These are phyloP conservation scores for Blastobotrys elegans DNA, from an alignment of 1,139 yeast species.

Conservation along the genomic window DNA sequence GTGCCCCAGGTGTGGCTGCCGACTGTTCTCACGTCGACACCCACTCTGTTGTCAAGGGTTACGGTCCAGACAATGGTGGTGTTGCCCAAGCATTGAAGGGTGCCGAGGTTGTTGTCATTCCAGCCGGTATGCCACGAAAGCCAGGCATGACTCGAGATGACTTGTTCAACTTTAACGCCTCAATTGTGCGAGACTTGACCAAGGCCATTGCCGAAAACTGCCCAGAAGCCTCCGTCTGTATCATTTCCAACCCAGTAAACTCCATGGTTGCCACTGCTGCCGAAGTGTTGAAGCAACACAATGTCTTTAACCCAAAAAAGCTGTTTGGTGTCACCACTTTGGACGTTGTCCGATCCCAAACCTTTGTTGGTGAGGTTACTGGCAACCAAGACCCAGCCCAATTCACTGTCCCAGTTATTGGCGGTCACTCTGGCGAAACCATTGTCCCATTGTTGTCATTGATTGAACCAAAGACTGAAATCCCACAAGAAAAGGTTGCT, in stretches of 20 bases:
- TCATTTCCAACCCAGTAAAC: conserved; percentile 94
- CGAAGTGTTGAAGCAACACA: conserved; percentile 71
- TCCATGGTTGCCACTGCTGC: conserved; percentile 93
- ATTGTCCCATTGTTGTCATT: conserved; percentile 85
- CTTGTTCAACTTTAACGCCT: conserved; percentile 87
- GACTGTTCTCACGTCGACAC: conserved; percentile 90
- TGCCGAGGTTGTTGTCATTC: conserved; percentile 77
- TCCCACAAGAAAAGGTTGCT: conserved; percentile 48
- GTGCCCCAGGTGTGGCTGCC: conserved; percentile 89
- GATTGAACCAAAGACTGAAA: conserved; percentile 45
- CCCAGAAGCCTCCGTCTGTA: conserved; percentile 69
- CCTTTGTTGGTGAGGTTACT: conserved; percentile 56
- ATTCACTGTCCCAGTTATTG: conserved; percentile 77
- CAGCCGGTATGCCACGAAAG: conserved; percentile 97
- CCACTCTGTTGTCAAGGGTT: conserved; percentile 63
- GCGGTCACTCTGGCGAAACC: conserved; percentile 96
- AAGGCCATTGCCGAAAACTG: conserved; percentile 68
- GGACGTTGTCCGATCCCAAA: conserved; percentile 84
- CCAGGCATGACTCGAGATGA: conserved; percentile 99
- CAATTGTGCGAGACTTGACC: conserved; percentile 80
- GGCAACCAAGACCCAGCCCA: conserved; percentile 45
- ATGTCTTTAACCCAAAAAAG: conserved; percentile 71
- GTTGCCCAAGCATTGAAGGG: conserved; percentile 56
- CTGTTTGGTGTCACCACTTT: conserved; percentile 90
- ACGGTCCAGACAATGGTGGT: conserved; percentile 61